These are phyloP conservation scores for Apiospora phragmitis DNA, from an alignment of 2,329 filamentous ascomycete genomes.

Conservation along the genomic window DNA sequence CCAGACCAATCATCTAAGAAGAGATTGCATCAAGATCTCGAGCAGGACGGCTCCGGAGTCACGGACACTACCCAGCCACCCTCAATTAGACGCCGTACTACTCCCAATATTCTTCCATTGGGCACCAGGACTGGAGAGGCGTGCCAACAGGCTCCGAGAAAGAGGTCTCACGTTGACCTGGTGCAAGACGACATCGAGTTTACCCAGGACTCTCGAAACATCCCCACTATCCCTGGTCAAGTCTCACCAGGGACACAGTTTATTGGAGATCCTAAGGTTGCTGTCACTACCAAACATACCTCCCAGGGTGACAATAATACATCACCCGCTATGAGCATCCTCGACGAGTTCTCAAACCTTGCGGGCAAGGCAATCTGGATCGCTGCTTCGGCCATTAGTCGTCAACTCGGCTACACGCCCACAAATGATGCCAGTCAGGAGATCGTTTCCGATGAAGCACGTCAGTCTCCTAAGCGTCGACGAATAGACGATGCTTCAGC, in stretches of 20 bases:
- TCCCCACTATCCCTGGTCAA: neutral
- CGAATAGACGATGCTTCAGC: neutral
- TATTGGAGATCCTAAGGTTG: neutral
- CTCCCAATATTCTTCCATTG: neutral
- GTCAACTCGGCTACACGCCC: neutral
- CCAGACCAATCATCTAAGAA: neutral
- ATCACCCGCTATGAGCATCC: neutral
- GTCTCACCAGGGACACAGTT: neutral
- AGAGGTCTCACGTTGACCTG: neutral
- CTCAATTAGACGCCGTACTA: neutral
- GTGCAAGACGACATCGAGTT: neutral
- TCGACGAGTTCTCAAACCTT: neutral
- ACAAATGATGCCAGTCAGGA: constrained; percentile 1
- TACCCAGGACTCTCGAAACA: neutral
- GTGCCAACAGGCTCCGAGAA: neutral
- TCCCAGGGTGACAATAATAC: neutral
- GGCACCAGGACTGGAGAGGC: neutral
- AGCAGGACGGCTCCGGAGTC: neutral
- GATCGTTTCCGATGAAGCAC: neutral
- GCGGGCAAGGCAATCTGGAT: neutral
- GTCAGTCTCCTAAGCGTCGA: constrained; percentile 9
- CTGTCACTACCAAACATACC: neutral
- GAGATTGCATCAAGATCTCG: neutral
- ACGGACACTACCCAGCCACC: neutral
- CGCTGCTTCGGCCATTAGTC: neutral